Conservation (phyloP, 2,329 filamentous ascomycete species). For the Aspergillus uvarum region DNA sequence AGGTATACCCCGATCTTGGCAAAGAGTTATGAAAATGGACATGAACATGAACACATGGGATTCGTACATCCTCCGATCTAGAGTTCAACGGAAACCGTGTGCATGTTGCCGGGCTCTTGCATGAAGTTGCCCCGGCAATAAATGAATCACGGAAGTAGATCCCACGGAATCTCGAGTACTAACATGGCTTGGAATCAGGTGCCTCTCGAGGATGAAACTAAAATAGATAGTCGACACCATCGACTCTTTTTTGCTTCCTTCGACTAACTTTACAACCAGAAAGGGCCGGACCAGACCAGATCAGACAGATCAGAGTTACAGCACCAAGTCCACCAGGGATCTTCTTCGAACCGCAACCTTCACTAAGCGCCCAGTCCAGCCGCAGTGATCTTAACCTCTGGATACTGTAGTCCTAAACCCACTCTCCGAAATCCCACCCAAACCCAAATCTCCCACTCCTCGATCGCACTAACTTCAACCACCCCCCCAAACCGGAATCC, state of each 20-base stretch:
- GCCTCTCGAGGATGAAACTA: not conserved
- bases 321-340: conserved; percentile 11
- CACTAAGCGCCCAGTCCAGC: not conserved
- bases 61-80: too few species aligned
- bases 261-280: not conserved
- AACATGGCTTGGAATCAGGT: too few species aligned
- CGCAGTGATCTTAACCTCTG: not conserved
- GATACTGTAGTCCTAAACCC: too few species aligned
- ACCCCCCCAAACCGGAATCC: not conserved
- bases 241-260: not conserved
- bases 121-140: not conserved
- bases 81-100: not conserved
- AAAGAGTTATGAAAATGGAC: not conserved
- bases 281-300: not conserved
- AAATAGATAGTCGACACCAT: not conserved
- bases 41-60: too few species aligned
- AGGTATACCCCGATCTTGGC: not conserved
- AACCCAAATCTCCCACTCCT: too few species aligned
- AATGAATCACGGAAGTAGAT: too few species aligned
- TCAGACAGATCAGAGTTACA: not conserved
- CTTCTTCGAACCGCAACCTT: not conserved
- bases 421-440: too few species aligned
- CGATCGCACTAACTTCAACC: not conserved
- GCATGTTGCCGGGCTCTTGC: not conserved
- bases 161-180: too few species aligned